A percentile compares a stretch with the other conserved stretches of the same genome.
Conservation (phyloP, 345 rosid species). For the Lepidium africanum region DNA sequence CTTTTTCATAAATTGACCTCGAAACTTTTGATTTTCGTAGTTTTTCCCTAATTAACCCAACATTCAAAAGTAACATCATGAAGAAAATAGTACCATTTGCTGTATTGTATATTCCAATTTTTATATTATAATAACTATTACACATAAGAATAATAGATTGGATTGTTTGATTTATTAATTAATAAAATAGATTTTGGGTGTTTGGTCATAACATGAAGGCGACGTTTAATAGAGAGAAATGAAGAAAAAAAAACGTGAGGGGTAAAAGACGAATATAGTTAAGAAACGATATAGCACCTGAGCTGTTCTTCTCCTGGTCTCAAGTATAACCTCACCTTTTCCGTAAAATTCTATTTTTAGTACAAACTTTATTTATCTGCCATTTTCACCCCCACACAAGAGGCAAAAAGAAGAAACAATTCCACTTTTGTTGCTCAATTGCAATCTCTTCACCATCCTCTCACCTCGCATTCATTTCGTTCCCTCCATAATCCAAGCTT, state of each 20-base stretch:
- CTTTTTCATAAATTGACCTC: background rate
- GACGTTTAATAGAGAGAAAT: constrained; percentile 6
- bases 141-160: background rate
- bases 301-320: constrained; percentile 24
- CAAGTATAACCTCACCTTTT: constrained; percentile 28
- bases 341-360: constrained; percentile 29
- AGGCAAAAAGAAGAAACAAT: constrained; percentile 2
- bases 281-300: background rate
- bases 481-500: constrained; percentile 31
- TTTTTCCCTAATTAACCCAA: background rate
- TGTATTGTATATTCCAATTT: background rate
- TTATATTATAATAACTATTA: background rate
- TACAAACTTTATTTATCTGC: constrained; percentile 17
- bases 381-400: constrained; percentile 15
- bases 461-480: constrained; percentile 19
- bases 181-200: background rate
- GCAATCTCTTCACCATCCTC: background rate
- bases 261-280: background rate
- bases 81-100: background rate
- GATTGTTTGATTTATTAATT: too few species aligned
- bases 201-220: constrained; percentile 1
- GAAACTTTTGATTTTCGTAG: background rate
- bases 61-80: background rate
- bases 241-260: constrained; percentile 11
- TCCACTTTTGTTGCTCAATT: background rate